These are phyloP conservation scores for Solanum boliviense DNA, from an alignment of 257 asterid species.

Conservation along the genomic window DNA sequence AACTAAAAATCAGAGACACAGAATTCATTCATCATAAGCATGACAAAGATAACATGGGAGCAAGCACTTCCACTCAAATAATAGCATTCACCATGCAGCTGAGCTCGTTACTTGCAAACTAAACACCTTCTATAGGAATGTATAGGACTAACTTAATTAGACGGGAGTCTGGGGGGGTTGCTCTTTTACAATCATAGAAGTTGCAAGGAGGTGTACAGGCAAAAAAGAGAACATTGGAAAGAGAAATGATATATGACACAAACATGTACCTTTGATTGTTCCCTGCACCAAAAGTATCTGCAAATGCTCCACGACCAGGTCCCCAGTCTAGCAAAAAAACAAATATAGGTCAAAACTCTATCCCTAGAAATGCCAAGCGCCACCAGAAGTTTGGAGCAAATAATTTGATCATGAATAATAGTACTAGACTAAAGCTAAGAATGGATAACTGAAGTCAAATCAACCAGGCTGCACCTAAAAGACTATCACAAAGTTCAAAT, in stretches of 20 bases:
- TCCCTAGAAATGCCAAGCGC: background rate
- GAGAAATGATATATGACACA: background rate
- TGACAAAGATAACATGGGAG: background rate
- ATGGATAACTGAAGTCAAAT: background rate
- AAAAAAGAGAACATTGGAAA: background rate
- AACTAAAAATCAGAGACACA: background rate
- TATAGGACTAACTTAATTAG: background rate
- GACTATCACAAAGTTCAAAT: background rate
- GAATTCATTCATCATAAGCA: background rate
- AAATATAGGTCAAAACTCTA: background rate
- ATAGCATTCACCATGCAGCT: background rate
- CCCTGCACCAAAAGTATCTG: constrained; percentile 50
- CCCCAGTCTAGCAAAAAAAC: constrained; percentile 59
- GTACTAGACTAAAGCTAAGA: background rate
- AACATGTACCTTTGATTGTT: constrained; percentile 50
- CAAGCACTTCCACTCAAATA: background rate
- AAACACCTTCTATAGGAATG: background rate
- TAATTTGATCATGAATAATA: background rate
- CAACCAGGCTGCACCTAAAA: background rate
- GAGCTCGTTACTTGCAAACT: background rate
- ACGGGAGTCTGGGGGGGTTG: background rate
- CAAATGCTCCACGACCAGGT: constrained; percentile 60
- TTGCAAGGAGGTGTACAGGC: background rate
- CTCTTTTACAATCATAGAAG: background rate
- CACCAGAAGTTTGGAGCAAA: background rate